Evolutionary conservation across 495 filamentous ascomycete genomes (phyloP).

Genomic region (Podospora appendiculata): DNA sequence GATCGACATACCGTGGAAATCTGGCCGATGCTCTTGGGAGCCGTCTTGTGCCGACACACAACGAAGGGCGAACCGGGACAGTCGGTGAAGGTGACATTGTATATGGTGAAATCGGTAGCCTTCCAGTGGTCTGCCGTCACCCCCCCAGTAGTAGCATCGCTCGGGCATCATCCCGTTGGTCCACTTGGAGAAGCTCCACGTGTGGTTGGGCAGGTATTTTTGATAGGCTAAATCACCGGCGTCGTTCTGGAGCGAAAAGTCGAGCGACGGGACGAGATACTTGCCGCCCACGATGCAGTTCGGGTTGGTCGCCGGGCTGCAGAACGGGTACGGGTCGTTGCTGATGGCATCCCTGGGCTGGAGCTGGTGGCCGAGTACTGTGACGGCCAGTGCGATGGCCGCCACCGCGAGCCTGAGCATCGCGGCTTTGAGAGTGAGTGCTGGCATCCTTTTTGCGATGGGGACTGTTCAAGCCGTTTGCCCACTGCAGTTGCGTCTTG

Average conservation of each 20-base stretch:
- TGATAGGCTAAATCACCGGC: constrained; percentile 4
- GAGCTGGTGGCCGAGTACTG: constrained; percentile 1
- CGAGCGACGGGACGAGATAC: constrained; percentile 6
- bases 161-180: constrained; percentile 9
- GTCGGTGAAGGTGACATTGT: constrained; percentile 14
- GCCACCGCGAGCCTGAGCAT: too few species aligned
- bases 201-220: constrained; percentile 3
- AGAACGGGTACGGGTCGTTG: constrained; percentile 10
- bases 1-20: too few species aligned
- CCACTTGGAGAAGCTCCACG: constrained; percentile 7
- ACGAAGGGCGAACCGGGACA: background rate
- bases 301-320: background rate
- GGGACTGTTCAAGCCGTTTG: too few species aligned
- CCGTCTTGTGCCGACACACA: too few species aligned
- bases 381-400: too few species aligned
- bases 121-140: constrained; percentile 5
- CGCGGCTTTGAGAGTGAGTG: too few species aligned
- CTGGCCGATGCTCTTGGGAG: too few species aligned
- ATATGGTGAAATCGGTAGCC: constrained; percentile 6
- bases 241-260: constrained; percentile 2
- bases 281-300: constrained; percentile 10
- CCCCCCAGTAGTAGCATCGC: constrained; percentile 10
- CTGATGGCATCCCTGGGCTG: constrained; percentile 1
- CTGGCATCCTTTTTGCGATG: too few species aligned
- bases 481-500: too few species aligned